phyloP scores from a whole-genome alignment of 108 stramenopile species.

The Pseudonitzschia pungens region DNA sequence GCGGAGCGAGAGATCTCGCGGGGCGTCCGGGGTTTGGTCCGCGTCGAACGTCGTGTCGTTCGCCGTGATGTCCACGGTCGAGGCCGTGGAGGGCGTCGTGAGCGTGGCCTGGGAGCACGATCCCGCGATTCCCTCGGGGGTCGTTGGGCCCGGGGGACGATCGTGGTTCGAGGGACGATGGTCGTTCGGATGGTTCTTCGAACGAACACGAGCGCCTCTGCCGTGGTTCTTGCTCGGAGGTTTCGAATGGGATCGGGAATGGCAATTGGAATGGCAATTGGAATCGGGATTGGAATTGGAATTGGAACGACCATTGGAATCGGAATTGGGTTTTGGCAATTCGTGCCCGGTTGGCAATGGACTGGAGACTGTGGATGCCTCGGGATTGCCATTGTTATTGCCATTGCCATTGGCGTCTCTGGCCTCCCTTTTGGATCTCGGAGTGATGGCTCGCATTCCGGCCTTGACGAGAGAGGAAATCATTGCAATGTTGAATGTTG shows the following conservation, averaged over 20 bases:
- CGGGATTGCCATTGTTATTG: background rate
- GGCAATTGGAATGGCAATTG: too few species aligned
- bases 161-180: too few species aligned
- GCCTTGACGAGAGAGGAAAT: conserved; percentile 8
- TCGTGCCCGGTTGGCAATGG: too few species aligned
- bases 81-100: background rate
- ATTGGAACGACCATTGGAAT: too few species aligned
- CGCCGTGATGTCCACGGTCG: conserved; percentile 1
- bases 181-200: too few species aligned
- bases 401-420: background rate
- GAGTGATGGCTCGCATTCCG: conserved; percentile 4
- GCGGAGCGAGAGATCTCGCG: background rate
- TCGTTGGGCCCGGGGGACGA: background rate
- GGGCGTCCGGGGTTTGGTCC: background rate
- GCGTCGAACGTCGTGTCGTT: conserved; percentile 3
- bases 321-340: too few species aligned
- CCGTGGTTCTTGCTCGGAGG: too few species aligned
- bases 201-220: background rate
- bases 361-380: too few species aligned
- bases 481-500: too few species aligned
- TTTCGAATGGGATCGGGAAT: too few species aligned
- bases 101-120: background rate
- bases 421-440: background rate
- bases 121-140: conserved; percentile 10
- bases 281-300: too few species aligned